Base-by-base conservation (phyloP, 2,329 filamentous ascomycete species). In the Ceratocystis huliohia region DNA sequence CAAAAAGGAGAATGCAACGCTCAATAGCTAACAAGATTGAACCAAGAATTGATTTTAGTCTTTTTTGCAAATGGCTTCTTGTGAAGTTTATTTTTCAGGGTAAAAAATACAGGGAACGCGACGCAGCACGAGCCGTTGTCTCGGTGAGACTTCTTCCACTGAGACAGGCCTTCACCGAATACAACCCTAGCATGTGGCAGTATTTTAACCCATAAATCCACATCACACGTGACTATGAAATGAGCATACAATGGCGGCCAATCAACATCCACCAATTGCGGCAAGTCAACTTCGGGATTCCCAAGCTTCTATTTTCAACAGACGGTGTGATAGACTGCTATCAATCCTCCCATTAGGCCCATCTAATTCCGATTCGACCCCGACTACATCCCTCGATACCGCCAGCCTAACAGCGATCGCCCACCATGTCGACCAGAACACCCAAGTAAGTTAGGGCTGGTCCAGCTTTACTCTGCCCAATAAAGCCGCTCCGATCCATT, bases 401-500 rank as follows among this genome's bases (percentile, higher is more conserved):
- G 30, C 61, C 61, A 25, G 63, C 50, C 63, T n/a, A 57, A 30
- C 15, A 57, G 37, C 33, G 65, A 71, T 68, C 72, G 70, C 45
- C 69, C 69, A 77, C 66, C 69, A 79, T 79, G 77, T 72, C 77
- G 71, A 72, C 74, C 69, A 76, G 77, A 76, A 73, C 75, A 72
- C 68, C 77, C 69, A 73, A 77, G 77, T 79, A 76, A 66, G 77
- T 77, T 56, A 41, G 13, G 56, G 28, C 56, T 37, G 15, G 5
- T n/a, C 56, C 56, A 17, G 2, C 33, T 37, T 20, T 44, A 3
- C 63, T 30, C 22, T 37, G 13, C 50, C 25, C 45, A 10, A 10
- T 28, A 53, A 25, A 53, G 61, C 56, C 0, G 5, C 37, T 64
- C 28, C 4, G 17, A 15, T 30, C 56, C 45, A 15, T 5, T 50